These are phyloP conservation scores for Centaurea solstitialis DNA, from an alignment of 129 eudicot species.

Conservation along the genomic window DNA sequence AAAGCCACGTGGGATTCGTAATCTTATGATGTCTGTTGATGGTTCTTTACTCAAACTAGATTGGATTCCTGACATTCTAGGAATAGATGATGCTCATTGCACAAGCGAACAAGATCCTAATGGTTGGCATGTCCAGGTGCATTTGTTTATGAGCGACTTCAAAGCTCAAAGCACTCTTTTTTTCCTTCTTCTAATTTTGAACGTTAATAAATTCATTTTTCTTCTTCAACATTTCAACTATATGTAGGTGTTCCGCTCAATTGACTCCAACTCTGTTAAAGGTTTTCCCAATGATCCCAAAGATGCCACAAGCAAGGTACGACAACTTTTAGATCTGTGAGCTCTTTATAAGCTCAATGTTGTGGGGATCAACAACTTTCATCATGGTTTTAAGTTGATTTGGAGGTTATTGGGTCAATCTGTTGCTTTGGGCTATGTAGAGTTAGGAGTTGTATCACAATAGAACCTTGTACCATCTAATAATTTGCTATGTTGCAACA, in stretches of 20 bases:
- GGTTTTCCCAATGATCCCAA: conserved; percentile 89
- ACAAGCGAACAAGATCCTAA: conserved; percentile 52
- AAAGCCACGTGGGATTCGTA: conserved; percentile 54
- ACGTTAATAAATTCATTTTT: neutral
- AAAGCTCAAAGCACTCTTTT: neutral
- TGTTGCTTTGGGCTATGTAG: neutral
- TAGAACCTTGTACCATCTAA: neutral
- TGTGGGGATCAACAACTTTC: neutral
- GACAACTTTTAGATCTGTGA: conserved; percentile 12
- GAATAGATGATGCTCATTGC: conserved; percentile 41
- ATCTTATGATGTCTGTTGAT: conserved; percentile 56
- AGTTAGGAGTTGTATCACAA: no score
- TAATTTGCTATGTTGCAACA: conserved; percentile 34
- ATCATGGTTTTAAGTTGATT: neutral
- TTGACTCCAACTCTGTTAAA: conserved; percentile 79
- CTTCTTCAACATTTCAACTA: neutral
- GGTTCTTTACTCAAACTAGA: conserved; percentile 66
- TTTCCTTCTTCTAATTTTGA: neutral
- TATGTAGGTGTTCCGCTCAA: conserved; percentile 81
- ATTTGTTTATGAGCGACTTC: neutral
- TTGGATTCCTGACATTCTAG: conserved; percentile 60
- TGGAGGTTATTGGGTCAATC: neutral
- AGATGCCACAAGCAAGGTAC: conserved; percentile 67
- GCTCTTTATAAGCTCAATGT: neutral
- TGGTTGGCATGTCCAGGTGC: conserved; percentile 88